These are phyloP conservation scores for Dicorynia guianensis DNA, from an alignment of 306 rosid genomes.

Conservation along the genomic window DNA sequence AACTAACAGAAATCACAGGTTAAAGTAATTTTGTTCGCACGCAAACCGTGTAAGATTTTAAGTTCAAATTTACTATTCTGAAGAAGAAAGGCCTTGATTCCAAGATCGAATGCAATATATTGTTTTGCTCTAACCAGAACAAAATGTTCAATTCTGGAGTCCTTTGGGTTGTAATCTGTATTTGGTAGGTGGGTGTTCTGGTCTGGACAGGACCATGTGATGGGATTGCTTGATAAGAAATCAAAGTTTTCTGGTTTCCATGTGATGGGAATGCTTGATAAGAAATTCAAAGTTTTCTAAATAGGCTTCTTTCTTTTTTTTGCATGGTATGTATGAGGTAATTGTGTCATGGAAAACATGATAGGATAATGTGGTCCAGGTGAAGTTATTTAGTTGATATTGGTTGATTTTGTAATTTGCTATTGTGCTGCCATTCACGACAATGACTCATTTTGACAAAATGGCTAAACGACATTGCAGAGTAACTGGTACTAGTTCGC, in stretches of 20 bases:
- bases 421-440: conserved; percentile 39
- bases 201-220: neutral
- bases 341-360: conserved; percentile 13
- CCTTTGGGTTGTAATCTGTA: neutral
- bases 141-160: neutral
- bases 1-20: conserved; percentile 20
- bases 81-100: no score
- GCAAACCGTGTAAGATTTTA: no score
- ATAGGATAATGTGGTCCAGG: conserved; percentile 53
- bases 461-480: conserved; percentile 36
- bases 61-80: no score
- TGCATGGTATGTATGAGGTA: conserved; percentile 29
- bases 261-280: no score
- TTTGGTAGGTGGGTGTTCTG: conserved; percentile 35
- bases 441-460: conserved; percentile 39
- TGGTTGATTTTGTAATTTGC: conserved; percentile 25
- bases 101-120: conserved; percentile 1
- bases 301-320: neutral
- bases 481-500: conserved; percentile 33
- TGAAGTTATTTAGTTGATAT: conserved; percentile 29
- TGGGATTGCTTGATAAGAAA: neutral
- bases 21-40: no score
- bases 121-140: neutral
- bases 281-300: neutral
- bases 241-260: neutral